These are phyloP conservation scores for Morella rubra DNA, from an alignment of 306 rosid species.

Conservation along the genomic window DNA sequence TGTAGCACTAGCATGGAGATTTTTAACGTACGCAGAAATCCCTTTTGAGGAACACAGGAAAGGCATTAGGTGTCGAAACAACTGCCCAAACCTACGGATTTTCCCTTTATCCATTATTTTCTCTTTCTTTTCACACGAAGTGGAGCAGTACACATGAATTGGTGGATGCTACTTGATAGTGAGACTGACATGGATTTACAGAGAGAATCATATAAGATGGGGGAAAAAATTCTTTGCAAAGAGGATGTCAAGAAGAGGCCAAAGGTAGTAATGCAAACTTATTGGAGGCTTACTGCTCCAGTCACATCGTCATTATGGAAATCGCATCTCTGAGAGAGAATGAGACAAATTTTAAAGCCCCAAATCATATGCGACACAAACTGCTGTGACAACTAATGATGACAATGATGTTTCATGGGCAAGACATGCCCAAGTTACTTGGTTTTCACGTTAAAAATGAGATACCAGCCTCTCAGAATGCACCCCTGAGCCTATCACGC, in stretches of 20 bases:
- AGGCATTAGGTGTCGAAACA: neutral
- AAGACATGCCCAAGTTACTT: neutral
- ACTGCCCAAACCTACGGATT: no score
- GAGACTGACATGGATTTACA: no score
- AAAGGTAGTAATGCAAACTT: no score
- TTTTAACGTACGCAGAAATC: neutral
- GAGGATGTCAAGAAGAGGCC: no score
- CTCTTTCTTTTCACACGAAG: no score
- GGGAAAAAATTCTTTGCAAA: no score
- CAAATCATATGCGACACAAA: neutral
- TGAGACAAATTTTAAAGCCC: neutral
- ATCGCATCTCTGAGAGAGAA: neutral
- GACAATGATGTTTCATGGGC: neutral
- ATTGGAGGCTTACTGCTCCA: no score
- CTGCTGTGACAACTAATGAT: neutral
- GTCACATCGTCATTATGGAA: no score
- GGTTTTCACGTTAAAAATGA: neutral
- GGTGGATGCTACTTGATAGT: no score
- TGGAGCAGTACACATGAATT: no score
- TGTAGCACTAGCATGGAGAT: neutral
- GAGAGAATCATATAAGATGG: no score
- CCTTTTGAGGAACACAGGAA: neutral
- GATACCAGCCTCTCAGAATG: neutral
- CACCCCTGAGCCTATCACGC: neutral
- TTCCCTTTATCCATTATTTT: no score